phyloP scores from a whole-genome alignment of 257 asterid species.

The Solanum chmielewskii region DNA sequence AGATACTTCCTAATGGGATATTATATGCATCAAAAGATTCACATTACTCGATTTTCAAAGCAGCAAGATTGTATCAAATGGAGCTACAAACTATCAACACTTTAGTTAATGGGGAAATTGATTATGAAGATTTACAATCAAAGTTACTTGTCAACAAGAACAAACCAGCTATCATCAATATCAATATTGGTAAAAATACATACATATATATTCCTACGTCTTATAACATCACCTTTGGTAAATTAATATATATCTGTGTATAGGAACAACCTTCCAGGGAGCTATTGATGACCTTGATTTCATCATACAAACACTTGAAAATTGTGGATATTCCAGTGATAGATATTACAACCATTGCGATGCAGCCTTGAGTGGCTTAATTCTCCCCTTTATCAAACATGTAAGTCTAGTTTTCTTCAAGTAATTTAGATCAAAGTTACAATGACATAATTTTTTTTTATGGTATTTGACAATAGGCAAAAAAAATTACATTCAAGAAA shows the following conservation, averaged over 20 bases:
- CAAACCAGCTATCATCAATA: background rate
- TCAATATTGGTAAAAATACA: background rate
- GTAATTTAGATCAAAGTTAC: background rate
- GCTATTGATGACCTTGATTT: background rate
- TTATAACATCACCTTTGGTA: background rate
- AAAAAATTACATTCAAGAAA: background rate
- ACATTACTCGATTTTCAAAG: background rate
- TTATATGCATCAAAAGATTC: background rate
- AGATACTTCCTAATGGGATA: background rate
- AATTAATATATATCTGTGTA: background rate
- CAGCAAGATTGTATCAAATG: background rate
- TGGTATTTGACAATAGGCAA: background rate
- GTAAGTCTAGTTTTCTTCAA: background rate
- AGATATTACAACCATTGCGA: background rate
- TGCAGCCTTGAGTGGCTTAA: background rate
- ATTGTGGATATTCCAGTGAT: background rate
- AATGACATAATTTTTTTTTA: background rate
- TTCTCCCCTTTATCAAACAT: background rate
- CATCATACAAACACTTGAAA: background rate
- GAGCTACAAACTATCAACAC: background rate
- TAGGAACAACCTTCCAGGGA: background rate
- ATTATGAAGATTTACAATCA: background rate
- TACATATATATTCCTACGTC: background rate
- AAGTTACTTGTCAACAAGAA: background rate
- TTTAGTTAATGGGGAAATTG: background rate